Evolutionary conservation across 805 yeast genomes (phyloP).

Genomic region (Saccharomycopsis fermentans): DNA sequence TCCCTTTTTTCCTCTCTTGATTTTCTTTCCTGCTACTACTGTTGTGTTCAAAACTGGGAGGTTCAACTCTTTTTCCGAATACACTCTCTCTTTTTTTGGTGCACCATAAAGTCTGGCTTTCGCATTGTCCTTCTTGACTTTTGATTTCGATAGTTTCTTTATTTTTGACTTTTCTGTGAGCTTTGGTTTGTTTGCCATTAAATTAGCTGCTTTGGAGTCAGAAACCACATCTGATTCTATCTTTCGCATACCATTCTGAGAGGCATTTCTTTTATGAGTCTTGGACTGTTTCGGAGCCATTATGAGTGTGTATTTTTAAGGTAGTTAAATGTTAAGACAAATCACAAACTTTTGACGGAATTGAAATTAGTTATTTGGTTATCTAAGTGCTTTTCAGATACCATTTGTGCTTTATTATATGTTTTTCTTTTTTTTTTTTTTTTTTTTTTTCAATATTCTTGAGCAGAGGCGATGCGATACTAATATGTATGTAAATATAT

Average conservation of each 20-base stretch:
- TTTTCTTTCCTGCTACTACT: constrained; percentile 74
- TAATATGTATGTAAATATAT: too few species aligned
- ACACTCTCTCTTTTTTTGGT: constrained; percentile 25
- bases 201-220: constrained; percentile 62
- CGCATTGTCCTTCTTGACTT: constrained; percentile 58
- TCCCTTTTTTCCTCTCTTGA: constrained; percentile 75
- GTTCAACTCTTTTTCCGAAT: constrained; percentile 60
- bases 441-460: neutral
- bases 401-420: too few species aligned
- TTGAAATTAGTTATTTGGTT: too few species aligned
- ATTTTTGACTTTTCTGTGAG: constrained; percentile 48
- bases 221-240: constrained; percentile 57
- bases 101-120: constrained; percentile 59
- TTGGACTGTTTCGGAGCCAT: constrained; percentile 55
- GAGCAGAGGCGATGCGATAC: too few species aligned
- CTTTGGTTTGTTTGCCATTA: constrained; percentile 45
- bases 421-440: neutral
- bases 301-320: neutral
- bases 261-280: constrained; percentile 44
- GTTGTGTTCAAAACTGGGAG: constrained; percentile 77
- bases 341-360: too few species aligned
- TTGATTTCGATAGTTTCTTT: constrained; percentile 37
- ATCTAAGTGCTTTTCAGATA: neutral
- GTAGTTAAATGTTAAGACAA: too few species aligned
- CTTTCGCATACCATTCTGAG: constrained; percentile 43